These are phyloP conservation scores for Jatropha podagrica DNA, from an alignment of 441 rosid genomes.

Conservation along the genomic window DNA sequence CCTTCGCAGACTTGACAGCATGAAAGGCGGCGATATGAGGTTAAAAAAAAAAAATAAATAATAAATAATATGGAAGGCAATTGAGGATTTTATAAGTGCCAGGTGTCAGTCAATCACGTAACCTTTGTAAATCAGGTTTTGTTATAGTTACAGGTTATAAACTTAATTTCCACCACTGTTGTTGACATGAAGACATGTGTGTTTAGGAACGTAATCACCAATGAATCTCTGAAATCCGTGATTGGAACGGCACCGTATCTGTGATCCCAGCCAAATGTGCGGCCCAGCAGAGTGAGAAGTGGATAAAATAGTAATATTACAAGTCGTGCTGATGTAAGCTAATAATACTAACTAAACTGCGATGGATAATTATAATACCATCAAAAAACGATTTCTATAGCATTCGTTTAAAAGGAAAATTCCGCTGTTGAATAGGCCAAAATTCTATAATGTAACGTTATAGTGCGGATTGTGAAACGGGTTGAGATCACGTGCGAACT, in stretches of 20 bases:
- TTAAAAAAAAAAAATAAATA: not conserved
- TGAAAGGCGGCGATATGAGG: conserved; percentile 39
- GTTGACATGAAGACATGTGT: not conserved
- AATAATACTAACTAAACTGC: not conserved
- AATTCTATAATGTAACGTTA: too few relatives aligned
- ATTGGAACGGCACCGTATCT: not conserved
- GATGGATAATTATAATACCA: too few relatives aligned
- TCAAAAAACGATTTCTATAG: too few relatives aligned
- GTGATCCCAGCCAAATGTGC: not conserved
- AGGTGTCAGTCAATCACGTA: not conserved
- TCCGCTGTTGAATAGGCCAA: too few relatives aligned
- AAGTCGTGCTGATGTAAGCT: not conserved
- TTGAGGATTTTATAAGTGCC: not conserved
- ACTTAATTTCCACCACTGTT: not conserved
- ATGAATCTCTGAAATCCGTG: not conserved
- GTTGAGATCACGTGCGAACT: too few relatives aligned
- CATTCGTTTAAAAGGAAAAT: too few relatives aligned
- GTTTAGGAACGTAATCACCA: not conserved
- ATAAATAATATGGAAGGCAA: not conserved
- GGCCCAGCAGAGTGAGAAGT: too few relatives aligned
- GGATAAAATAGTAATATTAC: not conserved
- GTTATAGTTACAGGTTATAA: not conserved
- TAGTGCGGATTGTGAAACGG: too few relatives aligned
- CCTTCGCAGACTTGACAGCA: not conserved
- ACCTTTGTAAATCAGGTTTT: not conserved